Evolutionary conservation across 208 protist species (phyloP), one percentile per base, ranked within the genome.

Genomic region (Trypanosoma melophagium): DNA sequence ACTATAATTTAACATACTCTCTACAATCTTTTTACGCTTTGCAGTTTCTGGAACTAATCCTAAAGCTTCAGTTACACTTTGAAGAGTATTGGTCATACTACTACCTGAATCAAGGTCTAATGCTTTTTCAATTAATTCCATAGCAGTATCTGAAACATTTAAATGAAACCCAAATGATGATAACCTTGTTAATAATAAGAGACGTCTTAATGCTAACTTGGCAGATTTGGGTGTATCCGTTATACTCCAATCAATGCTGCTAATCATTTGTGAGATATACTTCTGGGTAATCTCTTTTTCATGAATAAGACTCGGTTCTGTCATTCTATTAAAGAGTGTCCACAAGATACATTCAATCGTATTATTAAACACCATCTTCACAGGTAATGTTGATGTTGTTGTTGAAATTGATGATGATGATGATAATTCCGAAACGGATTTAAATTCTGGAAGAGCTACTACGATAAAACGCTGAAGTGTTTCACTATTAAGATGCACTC

Each of bases 1-100:
- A 64, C 61, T 82, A 56, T 73, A 81, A 14, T 38, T 61, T 17
- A 90, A 49, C 38, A 77, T 68, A 7, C 64, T 70, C 41, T 83
- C 63, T 25, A 83, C 9, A 13, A 86, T 59, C 14, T 66, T 59
- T 13, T 58, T 57, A 49, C 73, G 61, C n/a, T 58, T 56, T 10
- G 64, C 57, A 8, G 19, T 17, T 7, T 73, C 63, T 25, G 62
- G 9, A 3, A 76, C 17, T 25, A 69, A 54, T n/a, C 41, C 8
- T 40, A 76, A 44, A 12, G 50, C 70, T 25, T 69, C 55, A 10
- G 41, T 42, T 13, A 76, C 70, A 45, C 35, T 58, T 42, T 57
- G 54, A 44, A 76, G 70, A 3, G 70, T 76, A 41, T 50, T 45
- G 1, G 22, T n/a, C 45, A 76, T 76, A 21, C 54, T 76, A 42